phyloP scores from a whole-genome alignment of 768 basidiomycete species.

The Trametes villosa region DNA sequence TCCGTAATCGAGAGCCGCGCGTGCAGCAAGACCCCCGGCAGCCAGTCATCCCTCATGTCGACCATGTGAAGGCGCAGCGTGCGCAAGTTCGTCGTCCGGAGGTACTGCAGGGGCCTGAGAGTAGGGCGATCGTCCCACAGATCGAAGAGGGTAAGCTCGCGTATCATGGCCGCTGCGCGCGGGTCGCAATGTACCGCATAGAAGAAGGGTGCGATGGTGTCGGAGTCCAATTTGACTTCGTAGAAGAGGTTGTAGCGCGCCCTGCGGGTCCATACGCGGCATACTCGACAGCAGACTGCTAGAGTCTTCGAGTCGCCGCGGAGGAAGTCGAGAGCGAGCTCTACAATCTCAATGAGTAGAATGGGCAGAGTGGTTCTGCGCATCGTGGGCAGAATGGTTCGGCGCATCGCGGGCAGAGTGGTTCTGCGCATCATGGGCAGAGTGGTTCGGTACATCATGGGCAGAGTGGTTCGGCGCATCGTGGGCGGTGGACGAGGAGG shows the following conservation, averaged over 20 bases:
- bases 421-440: too few species aligned
- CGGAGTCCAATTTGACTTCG: conserved; percentile 6
- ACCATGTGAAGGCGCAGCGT: neutral
- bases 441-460: too few species aligned
- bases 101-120: neutral
- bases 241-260: conserved; percentile 28
- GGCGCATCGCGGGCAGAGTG: too few species aligned
- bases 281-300: conserved; percentile 20
- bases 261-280: conserved; percentile 17
- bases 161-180: conserved; percentile 15
- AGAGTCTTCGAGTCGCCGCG: conserved; percentile 21
- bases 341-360: conserved; percentile 27
- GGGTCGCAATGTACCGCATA: conserved; percentile 6
- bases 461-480: too few species aligned
- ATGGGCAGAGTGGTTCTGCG: too few species aligned
- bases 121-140: neutral
- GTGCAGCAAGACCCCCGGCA: neutral
- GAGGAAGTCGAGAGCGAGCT: conserved; percentile 28
- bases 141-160: conserved; percentile 7
- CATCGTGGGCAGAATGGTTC: too few species aligned
- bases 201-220: conserved; percentile 5
- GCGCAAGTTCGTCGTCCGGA: neutral
- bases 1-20: neutral
- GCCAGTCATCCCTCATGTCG: neutral
- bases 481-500: too few species aligned